Conservation (phyloP, 257 asterid species). For the Nicotiana attenuata region DNA sequence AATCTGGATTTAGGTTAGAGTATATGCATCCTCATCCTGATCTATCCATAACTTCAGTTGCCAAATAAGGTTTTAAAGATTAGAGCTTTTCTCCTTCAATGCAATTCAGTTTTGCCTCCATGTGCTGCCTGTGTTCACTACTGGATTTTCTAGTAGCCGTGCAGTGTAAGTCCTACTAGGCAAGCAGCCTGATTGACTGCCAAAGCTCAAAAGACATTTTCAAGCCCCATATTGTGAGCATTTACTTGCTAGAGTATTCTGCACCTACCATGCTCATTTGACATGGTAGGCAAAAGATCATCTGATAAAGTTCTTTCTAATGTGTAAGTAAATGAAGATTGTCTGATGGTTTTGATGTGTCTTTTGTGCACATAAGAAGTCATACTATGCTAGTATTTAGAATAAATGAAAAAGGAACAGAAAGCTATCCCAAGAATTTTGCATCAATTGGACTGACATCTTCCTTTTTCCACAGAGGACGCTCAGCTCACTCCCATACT, state of each 20-base stretch:
- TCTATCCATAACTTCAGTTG: background rate
- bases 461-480: constrained; percentile 49
- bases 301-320: background rate
- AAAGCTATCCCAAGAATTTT: background rate
- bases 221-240: background rate
- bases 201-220: background rate
- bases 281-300: background rate
- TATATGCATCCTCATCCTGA: background rate
- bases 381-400: background rate
- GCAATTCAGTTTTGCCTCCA: background rate
- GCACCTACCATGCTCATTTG: background rate
- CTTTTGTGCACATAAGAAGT: background rate
- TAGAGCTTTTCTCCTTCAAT: background rate
- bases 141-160: constrained; percentile 1
- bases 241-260: background rate
- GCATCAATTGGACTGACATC: background rate
- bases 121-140: background rate
- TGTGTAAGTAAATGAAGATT: background rate
- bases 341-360: background rate
- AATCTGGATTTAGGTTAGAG: background rate
- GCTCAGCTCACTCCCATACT: constrained; percentile 83
- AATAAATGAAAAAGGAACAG: background rate
- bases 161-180: background rate
- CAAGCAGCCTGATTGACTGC: background rate
- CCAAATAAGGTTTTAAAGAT: background rate